Percentiles rank a stretch among this genome's conserved stretches.
Conservation (phyloP, 352 stramenopile species). For the Detonula confervacea region DNA sequence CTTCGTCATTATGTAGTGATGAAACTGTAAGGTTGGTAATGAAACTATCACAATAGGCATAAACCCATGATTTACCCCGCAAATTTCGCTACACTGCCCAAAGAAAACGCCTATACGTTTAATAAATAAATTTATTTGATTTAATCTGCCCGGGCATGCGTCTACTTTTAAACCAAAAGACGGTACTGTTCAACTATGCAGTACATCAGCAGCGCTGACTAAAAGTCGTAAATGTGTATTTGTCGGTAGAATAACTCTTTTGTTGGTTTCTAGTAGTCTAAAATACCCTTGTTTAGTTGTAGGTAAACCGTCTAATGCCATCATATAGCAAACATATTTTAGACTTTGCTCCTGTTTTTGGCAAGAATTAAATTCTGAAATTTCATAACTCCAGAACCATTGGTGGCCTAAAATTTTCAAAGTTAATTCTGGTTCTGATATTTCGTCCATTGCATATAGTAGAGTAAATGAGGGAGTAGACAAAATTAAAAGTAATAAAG, state of each 20-base stretch:
- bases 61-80: constrained; percentile 72
- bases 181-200: constrained; percentile 43
- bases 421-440: constrained; percentile 50
- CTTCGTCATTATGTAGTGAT: constrained; percentile 62
- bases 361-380: too few relatives aligned
- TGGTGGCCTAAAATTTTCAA: too few relatives aligned
- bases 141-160: constrained; percentile 38
- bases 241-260: constrained; percentile 42
- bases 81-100: constrained; percentile 75
- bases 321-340: too few relatives aligned
- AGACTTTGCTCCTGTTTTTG: too few relatives aligned
- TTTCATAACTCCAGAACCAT: too few relatives aligned
- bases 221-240: constrained; percentile 41
- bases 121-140: constrained; percentile 55
- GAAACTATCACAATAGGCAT: constrained; percentile 75
- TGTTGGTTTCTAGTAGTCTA: constrained; percentile 37
- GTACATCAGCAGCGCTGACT: constrained; percentile 45
- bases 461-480: constrained; percentile 23
- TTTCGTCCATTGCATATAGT: constrained; percentile 52
- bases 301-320: constrained; percentile 40
- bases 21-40: constrained; percentile 55
- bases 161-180: constrained; percentile 55
- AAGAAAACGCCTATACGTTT: constrained; percentile 65
- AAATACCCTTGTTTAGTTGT: constrained; percentile 41
- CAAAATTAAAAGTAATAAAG: constrained; percentile 21